These are phyloP conservation scores for Penicillium hordei DNA, from an alignment of 2,329 filamentous ascomycete genomes.

Conservation along the genomic window DNA sequence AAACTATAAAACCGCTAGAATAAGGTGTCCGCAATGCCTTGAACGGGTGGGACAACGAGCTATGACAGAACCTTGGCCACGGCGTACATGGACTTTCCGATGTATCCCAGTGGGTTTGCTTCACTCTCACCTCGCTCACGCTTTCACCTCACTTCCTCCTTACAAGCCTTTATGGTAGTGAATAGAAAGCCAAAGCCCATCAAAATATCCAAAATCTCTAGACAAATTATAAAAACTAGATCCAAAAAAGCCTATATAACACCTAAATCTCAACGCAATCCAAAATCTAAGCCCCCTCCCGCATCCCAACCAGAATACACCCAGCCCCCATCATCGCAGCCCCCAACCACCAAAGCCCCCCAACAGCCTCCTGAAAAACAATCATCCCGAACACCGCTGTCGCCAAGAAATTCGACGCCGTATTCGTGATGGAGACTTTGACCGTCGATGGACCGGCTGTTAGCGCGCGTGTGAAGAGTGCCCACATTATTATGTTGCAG, in stretches of 20 bases:
- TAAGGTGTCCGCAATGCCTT: no score
- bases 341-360: conserved; percentile 62
- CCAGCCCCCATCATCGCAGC: conserved; percentile 60
- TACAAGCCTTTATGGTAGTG: no score
- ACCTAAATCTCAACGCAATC: neutral
- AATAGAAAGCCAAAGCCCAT: neutral
- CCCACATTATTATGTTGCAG: conserved; percentile 66
- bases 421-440: conserved; percentile 64
- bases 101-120: no score
- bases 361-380: conserved; percentile 58
- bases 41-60: no score
- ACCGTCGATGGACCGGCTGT: conserved; percentile 61
- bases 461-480: conserved; percentile 62
- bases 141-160: no score
- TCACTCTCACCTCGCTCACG: no score
- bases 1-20: no score
- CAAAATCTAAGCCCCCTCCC: conserved; percentile 46
- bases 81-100: no score
- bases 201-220: neutral
- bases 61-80: no score
- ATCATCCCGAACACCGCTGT: conserved; percentile 60
- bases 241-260: neutral
- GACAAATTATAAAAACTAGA: neutral
- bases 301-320: conserved; percentile 62
- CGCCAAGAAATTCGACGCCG: conserved; percentile 62